Evolutionary conservation across 1,139 yeast genomes (phyloP).

Genomic region (Waltiozyma sp.): DNA sequence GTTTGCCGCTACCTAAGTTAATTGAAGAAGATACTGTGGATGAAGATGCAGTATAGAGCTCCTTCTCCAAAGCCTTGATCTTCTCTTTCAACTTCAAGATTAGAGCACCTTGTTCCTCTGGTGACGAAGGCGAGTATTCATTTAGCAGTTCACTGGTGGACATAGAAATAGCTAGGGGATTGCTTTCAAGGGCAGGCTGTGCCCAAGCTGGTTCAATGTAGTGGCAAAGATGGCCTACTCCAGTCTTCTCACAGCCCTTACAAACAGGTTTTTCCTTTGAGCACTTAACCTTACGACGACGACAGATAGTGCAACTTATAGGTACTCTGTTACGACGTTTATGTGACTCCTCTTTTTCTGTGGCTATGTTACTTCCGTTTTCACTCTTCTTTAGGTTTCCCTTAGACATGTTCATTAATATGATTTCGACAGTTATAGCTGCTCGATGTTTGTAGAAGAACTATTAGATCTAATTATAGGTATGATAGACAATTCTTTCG

Average conservation of each 20-base stretch:
- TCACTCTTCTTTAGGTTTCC: neutral
- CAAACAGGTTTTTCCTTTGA: conserved; percentile 62
- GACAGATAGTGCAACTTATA: conserved; percentile 33
- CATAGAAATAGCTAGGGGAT: conserved; percentile 9
- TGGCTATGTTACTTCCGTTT: neutral
- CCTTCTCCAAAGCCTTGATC: conserved; percentile 11
- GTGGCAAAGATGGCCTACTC: conserved; percentile 62
- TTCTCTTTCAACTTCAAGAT: conserved; percentile 13
- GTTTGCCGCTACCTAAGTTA: neutral
- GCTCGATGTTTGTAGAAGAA: too few relatives aligned
- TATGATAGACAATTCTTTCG: too few relatives aligned
- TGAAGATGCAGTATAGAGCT: conserved; percentile 4
- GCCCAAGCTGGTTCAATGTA: conserved; percentile 57
- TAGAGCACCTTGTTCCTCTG: conserved; percentile 16
- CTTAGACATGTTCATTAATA: neutral
- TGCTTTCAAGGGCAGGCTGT: conserved; percentile 20
- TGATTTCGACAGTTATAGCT: too few relatives aligned
- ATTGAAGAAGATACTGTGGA: conserved; percentile 2
- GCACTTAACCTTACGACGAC: conserved; percentile 40
- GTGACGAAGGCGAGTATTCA: conserved; percentile 1
- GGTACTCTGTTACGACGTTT: conserved; percentile 32
- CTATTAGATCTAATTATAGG: too few relatives aligned
- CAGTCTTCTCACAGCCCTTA: conserved; percentile 60
- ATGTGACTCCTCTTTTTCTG: neutral
- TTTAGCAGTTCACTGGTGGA: neutral